These are phyloP conservation scores for Thraustochytrium sp. DNA, from an alignment of 352 stramenopile species.

Conservation along the genomic window DNA sequence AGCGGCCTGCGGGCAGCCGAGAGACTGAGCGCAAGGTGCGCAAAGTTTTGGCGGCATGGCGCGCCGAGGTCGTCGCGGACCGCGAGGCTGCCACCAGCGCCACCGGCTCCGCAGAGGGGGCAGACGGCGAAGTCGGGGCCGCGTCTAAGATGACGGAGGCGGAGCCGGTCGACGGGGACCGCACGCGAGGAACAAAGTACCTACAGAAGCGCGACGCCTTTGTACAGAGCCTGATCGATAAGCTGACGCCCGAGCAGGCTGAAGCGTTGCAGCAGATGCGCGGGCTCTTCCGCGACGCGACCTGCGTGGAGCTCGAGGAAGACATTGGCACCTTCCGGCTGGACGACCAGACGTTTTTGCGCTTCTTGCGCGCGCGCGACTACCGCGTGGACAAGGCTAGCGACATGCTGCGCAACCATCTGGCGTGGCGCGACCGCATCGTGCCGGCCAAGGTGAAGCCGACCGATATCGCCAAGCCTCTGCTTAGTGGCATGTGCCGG, in stretches of 20 bases:
- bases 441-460: neutral
- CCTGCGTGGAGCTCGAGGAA: slow-evolving; percentile 26
- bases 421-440: neutral
- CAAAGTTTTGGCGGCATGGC: no score
- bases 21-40: no score
- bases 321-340: slow-evolving; percentile 19
- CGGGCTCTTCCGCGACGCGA: neutral
- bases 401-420: neutral
- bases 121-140: no score
- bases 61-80: no score
- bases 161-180: no score
- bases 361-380: slow-evolving; percentile 14
- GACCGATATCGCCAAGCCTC: neutral
- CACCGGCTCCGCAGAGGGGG: no score
- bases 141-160: no score
- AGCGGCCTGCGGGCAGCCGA: no score
- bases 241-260: neutral
- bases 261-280: neutral
- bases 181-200: no score
- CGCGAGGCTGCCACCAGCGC: no score
- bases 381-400: neutral
- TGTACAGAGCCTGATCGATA: neutral
- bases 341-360: slow-evolving; percentile 35
- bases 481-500: neutral
- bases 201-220: no score